Conservation (phyloP, 768 basidiomycete genomes). For the Solioccasus polychromus region DNA sequence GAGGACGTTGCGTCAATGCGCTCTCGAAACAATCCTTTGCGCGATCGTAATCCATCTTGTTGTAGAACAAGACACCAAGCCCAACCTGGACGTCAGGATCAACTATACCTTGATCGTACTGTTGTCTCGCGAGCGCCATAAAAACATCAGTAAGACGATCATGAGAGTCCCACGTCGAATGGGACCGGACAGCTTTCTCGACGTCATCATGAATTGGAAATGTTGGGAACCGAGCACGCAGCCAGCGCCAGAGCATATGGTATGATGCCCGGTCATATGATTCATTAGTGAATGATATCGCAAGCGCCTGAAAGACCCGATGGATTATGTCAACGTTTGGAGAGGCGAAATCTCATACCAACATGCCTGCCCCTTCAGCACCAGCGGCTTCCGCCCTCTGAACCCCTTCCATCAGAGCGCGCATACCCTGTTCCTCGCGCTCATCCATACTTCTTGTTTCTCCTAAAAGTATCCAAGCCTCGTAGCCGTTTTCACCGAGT, state of each 20-base stretch:
- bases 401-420: slow-evolving; percentile 73
- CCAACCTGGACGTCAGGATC: slow-evolving; percentile 94
- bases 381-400: slow-evolving; percentile 61
- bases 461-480: slow-evolving; percentile 90
- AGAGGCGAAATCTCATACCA: slow-evolving; percentile 45
- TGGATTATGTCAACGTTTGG: slow-evolving; percentile 4
- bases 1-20: slow-evolving; percentile 76
- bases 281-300: slow-evolving; percentile 96
- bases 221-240: slow-evolving; percentile 62
- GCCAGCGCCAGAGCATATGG: slow-evolving; percentile 82
- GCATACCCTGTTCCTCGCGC: slow-evolving; percentile 78
- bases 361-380: slow-evolving; percentile 67
- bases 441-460: slow-evolving; percentile 90
- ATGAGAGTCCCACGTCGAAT: slow-evolving; percentile 81
- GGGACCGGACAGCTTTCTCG: slow-evolving; percentile 47
- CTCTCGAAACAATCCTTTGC: slow-evolving; percentile 95
- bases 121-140: slow-evolving; percentile 76
- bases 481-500: slow-evolving; percentile 76
- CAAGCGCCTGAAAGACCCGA: slow-evolving; percentile 64
- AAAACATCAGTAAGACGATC: slow-evolving; percentile 79
- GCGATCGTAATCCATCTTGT: slow-evolving; percentile 77
- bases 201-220: slow-evolving; percentile 55
- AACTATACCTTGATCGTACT: slow-evolving; percentile 65
- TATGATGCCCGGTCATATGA: slow-evolving; percentile 84
- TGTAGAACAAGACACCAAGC: slow-evolving; percentile 91